A percentile compares a stretch with the other conserved stretches of the same genome.
phyloP scores from a whole-genome alignment of 345 rosid species.

The Lumnitzera littorea region DNA sequence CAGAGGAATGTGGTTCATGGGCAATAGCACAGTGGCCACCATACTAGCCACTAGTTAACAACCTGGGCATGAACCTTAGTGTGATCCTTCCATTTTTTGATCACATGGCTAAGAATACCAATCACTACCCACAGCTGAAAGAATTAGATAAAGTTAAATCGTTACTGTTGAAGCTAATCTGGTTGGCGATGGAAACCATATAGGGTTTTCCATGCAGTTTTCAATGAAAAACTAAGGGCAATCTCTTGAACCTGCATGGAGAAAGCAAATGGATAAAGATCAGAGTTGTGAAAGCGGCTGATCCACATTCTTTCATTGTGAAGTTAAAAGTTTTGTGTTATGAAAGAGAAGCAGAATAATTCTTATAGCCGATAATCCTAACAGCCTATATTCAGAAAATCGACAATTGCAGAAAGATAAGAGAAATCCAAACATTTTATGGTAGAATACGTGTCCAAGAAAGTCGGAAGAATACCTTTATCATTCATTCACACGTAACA shows the following conservation, averaged over 20 bases:
- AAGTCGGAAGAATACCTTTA: neutral
- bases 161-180: neutral
- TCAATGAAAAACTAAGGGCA: neutral
- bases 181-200: neutral
- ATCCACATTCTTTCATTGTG: neutral
- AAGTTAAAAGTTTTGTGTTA: neutral
- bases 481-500: neutral
- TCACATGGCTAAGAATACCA: neutral
- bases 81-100: too few species aligned
- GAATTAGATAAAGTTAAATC: neutral
- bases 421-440: neutral
- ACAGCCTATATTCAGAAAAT: neutral
- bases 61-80: too few species aligned
- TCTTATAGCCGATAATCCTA: too few species aligned
- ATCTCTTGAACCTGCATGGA: conserved; percentile 3
- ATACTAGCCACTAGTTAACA: too few species aligned
- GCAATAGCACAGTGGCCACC: too few species aligned
- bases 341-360: too few species aligned
- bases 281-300: neutral
- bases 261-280: neutral
- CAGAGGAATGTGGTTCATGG: too few species aligned
- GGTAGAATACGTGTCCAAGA: neutral
- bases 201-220: neutral
- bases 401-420: neutral
- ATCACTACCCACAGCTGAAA: neutral